Conservation (phyloP, 2,329 filamentous ascomycete genomes). For the Alternaria alternata region DNA sequence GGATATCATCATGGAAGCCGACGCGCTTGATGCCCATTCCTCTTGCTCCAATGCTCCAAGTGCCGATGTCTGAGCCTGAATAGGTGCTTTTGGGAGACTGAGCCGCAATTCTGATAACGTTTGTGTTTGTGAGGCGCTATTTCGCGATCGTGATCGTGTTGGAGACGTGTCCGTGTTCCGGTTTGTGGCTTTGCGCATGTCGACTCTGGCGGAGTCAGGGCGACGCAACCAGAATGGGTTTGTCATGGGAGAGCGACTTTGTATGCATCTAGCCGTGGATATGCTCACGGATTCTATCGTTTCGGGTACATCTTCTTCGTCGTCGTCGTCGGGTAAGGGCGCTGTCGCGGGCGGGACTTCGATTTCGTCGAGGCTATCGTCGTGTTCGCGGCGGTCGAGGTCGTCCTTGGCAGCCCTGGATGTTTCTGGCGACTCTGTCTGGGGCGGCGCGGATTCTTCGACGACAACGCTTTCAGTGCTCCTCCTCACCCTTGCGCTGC, state of each 20-base stretch:
- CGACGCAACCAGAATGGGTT: constrained; percentile 39
- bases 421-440: constrained; percentile 27
- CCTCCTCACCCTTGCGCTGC: not conserved
- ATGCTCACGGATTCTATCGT: constrained; percentile 31
- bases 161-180: constrained; percentile 31
- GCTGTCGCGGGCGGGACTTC: constrained; percentile 29
- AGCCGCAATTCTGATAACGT: constrained; percentile 21
- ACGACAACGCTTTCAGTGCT: not conserved
- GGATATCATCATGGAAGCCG: constrained; percentile 36
- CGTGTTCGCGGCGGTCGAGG: constrained; percentile 8
- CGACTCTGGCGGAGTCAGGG: constrained; percentile 14
- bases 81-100: constrained; percentile 23
- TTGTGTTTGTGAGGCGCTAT: constrained; percentile 11
- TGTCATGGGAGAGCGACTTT: constrained; percentile 18
- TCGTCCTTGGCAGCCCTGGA: constrained; percentile 23
- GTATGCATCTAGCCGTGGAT: constrained; percentile 20
- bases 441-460: constrained; percentile 4
- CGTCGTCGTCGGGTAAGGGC: constrained; percentile 19
- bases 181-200: constrained; percentile 15
- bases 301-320: constrained; percentile 16
- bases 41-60: constrained; percentile 11
- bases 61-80: constrained; percentile 8
- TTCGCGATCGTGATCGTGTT: constrained; percentile 24
- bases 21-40: constrained; percentile 29
- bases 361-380: constrained; percentile 20